Evolutionary conservation across 225 moss, liverwort and hornwort species (phyloP).

Genomic region (Physcomitrellopsis africana): DNA sequence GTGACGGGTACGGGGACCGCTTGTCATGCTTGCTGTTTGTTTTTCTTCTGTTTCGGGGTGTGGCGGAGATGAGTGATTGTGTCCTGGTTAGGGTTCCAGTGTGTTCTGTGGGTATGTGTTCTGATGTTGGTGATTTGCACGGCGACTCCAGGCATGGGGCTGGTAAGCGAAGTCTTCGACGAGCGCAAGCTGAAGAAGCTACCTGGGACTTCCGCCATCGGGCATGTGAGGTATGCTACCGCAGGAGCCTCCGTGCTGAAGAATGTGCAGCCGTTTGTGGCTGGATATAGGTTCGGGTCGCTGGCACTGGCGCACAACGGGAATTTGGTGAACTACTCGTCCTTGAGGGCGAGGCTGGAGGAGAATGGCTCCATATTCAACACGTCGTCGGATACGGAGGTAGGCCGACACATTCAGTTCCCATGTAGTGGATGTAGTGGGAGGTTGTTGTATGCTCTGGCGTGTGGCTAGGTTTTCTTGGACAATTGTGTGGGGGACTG

Average conservation of each 20-base stretch:
- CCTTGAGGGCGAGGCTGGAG: conserved; percentile 72
- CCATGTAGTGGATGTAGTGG: background rate
- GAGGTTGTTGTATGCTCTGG: background rate
- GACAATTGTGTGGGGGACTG: background rate
- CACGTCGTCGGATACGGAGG: conserved; percentile 85
- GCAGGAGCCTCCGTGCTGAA: conserved; percentile 78
- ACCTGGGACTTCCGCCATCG: conserved; percentile 65
- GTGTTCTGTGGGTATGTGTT: background rate
- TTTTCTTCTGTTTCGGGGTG: background rate
- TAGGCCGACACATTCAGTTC: background rate
- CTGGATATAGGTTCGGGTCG: conserved; percentile 76
- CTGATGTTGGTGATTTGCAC: conserved; percentile 13
- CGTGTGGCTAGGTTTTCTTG: background rate
- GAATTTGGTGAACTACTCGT: conserved; percentile 82
- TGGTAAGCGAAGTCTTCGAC: conserved; percentile 78
- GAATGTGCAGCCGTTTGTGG: conserved; percentile 89
- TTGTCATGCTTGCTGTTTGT: background rate
- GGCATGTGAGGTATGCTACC: conserved; percentile 87
- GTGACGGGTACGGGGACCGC: conserved; percentile 52
- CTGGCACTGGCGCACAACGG: conserved; percentile 86
- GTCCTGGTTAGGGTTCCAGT: background rate
- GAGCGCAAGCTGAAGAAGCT: conserved; percentile 52
- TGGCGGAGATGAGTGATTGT: background rate
- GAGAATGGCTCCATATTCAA: conserved; percentile 86
- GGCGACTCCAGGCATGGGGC: conserved; percentile 53